Evolutionary conservation across 2,329 filamentous ascomycete species (phyloP), one percentile per base, ranked within the genome.

Genomic region (Penicillium hordei): DNA sequence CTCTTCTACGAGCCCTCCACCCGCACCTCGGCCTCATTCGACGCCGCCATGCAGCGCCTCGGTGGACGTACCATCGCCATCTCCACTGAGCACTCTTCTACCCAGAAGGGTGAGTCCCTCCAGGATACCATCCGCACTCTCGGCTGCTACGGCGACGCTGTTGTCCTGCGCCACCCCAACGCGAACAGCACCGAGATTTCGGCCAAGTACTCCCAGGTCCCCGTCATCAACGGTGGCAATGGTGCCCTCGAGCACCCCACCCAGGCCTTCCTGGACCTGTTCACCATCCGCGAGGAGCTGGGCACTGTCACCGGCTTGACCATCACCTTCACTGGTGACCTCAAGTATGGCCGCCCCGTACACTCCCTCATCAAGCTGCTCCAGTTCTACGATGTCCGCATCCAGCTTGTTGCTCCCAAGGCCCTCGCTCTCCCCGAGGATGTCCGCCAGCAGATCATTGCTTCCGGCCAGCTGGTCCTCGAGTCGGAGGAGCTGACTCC

Each of bases 1-100:
- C 86, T 99, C 80, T 99, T 99, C 84, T 99, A 93, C 76, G 94
- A 99, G 82, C 94, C 94, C 2, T 97, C 93, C 0, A 99, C 94
- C 3, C 86, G 94, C 54, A 99, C 94, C 5, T 97, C 93, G 13
- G 87, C 90, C 38, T 99, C 94, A 4, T 99, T 99, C 69, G 94
- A 99, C 72, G 90, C 93, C 56, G 94, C 94, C 42, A 99, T 99
- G 94, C 95, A 99, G 82, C 89, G 95, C 52, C 88, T 99, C 5
- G 94, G 94, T 66, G 94, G 94, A 48, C 86, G 91, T 48, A 93
- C 89, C 3, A 84, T 99, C 53, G 83, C 88, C 52, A 88, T 97
- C 70, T 82, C 91, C 40, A 95, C 93, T 3, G 84, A 87, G 6
- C 86, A 90, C 66, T 97, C 93, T 2, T 96, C 91, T 15, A 93